Percentiles rank a stretch among this genome's conserved stretches.
Evolutionary conservation across 176 grass and related monocot species (phyloP).

Genomic region (Dendrocalamus sinicus): DNA sequence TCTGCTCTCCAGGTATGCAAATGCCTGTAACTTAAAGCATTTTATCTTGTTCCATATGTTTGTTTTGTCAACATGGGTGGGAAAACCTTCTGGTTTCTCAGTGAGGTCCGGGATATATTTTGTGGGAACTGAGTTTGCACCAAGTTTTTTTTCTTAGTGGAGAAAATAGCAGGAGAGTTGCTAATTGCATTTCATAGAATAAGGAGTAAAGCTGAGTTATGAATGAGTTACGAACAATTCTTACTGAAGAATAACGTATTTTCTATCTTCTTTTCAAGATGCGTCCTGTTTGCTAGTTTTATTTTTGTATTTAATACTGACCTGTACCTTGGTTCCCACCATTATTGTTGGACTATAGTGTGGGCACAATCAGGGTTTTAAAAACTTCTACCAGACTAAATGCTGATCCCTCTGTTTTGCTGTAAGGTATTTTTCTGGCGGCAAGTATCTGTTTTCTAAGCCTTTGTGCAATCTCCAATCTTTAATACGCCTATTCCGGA

Average conservation of each 20-base stretch:
- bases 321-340: neutral
- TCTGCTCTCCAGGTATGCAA: slow-evolving; percentile 78
- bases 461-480: neutral
- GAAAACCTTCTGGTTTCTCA: neutral
- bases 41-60: slow-evolving; percentile 25
- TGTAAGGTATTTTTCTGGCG: neutral
- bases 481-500: neutral
- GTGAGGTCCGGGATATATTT: neutral
- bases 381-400: neutral
- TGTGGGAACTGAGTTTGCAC: neutral
- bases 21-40: slow-evolving; percentile 4
- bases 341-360: neutral
- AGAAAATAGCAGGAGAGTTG: neutral
- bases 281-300: neutral
- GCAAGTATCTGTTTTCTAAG: neutral
- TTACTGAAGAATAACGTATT: neutral
- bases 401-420: neutral
- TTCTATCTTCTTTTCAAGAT: neutral
- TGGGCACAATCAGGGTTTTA: neutral
- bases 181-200: slow-evolving; percentile 8
- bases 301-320: neutral
- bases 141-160: neutral
- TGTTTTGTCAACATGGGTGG: slow-evolving; percentile 23
- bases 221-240: neutral
- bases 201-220: neutral